Evolutionary conservation across 805 yeast genomes (phyloP), one percentile per base, ranked within the genome.

Genomic region (Candida succiphila): DNA sequence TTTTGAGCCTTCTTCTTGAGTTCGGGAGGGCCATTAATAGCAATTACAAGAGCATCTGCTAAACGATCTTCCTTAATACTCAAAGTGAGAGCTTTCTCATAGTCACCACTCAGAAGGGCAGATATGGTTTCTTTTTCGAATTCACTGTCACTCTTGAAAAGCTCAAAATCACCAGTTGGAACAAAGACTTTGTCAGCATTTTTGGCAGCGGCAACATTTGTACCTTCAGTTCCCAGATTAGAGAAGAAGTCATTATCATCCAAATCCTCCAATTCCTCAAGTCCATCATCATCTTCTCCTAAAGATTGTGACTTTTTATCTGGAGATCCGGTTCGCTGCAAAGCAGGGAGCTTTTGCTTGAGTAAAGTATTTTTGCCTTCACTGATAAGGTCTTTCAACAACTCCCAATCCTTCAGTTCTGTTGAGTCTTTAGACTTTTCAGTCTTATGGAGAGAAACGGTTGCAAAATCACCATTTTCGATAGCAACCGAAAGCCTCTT

Each of bases 11-110:
- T 73, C 34, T 71, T 66, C 44, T 82, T 81, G 51, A 78, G 63
- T 4, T 65, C 66, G 15, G 71, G 75, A 14, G 75, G 55, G 3
- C 79, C 84, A 46, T 76, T 75, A 48, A 82, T 58, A 0, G 97
- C 84, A 39, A 92, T 67, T 19, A 88, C 62, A 44, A 88, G 67
- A 4, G 97, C 96, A 52, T 92, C 97, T 17, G 72, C 55, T 17
- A 86, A 56, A 38, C 71, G 69, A 32, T 72, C 80, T 24, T 72
- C 69, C 29, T 74, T 65, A 38, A 92, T 59, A 42, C 89, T 75
- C 18, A 66, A 49, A 23, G 77, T 69, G 10, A 85, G 76, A 1
- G 96, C 96, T 18, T 68, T 63, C 13, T 69, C 70, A 31, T 70
- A 57, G 32, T 85, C 69, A 38, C 87, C 86, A 13, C 56, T 52